Evolutionary conservation across 371 early-diverging fungal genomes (phyloP), one percentile per base, ranked within the genome.

Genomic region (Chytridium lagenaria): DNA sequence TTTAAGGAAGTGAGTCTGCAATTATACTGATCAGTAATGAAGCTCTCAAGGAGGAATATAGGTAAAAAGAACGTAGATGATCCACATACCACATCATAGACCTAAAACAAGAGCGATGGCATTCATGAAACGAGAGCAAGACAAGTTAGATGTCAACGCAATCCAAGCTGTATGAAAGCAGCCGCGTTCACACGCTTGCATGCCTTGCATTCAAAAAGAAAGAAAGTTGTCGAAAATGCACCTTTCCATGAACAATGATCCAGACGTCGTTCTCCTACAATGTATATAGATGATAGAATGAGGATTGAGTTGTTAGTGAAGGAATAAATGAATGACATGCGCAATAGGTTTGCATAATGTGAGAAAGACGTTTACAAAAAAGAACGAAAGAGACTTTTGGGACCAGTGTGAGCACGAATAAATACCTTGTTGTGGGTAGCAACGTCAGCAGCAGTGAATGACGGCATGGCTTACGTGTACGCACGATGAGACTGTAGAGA

Each of bases 191-290:
- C n/a, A n/a, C n/a, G n/a, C n/a, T n/a, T n/a, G n/a, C n/a, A n/a
- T n/a, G n/a, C n/a, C n/a, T n/a, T n/a, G n/a, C n/a, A n/a, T 28
- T 22, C 44, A 2, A 40, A 38, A 66, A 40, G 40, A 23, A 10
- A 10, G 37, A 44, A 2, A 49, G 66, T 10, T 15, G 34, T 19
- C 16, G 28, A 44, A 50, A 68, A 38, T 30, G 12, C 33, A 80
- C 77, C 59, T 81, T 81, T 37, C 81, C 81, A 52, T 81, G 81
- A n/a, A 81, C 81, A 50, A 81, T 81, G 55, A 81, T 78, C 81
- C 77, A 70, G 26, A 65, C 52, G 39, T 74, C 74, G 49, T 30
- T 61, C 44, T 71, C 76, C 76, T 75, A 37, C 15, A 50, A 2
- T n/a, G n/a, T n/a, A n/a, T n/a, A 30, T 22, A 50, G 31, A 15